A percentile compares a stretch with the other conserved stretches of the same genome.
These are phyloP conservation scores for Calamus simplicifolius DNA, from an alignment of 176 grass and related monocot genomes.

Conservation along the genomic window DNA sequence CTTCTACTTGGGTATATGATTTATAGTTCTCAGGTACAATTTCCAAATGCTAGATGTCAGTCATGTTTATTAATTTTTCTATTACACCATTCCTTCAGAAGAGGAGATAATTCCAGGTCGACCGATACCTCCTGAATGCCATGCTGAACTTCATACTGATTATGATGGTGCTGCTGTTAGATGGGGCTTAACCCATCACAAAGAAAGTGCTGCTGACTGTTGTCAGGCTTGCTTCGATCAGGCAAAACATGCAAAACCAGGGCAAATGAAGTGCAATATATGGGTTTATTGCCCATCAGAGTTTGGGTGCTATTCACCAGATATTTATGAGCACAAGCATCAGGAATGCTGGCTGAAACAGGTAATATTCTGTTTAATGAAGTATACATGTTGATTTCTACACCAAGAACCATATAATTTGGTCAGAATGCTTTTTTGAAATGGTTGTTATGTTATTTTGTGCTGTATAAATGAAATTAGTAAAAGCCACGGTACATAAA, in stretches of 20 bases:
- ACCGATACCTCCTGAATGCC: conserved; percentile 3
- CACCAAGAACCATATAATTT: no score
- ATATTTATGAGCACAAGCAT: conserved; percentile 98
- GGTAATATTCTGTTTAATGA: conserved; percentile 25
- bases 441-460: no score
- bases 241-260: conserved; percentile 69
- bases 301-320: conserved; percentile 85
- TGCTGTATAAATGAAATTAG: no score
- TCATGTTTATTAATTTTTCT: neutral
- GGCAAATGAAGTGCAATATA: conserved; percentile 87
- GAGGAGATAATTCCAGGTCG: conserved; percentile 54
- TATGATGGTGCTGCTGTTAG: conserved; percentile 75
- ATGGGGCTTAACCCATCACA: conserved; percentile 97
- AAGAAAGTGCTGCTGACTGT: conserved; percentile 88
- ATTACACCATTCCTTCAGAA: conserved; percentile 32
- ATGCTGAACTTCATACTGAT: conserved; percentile 47
- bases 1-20: no score
- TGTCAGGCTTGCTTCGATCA: conserved; percentile 94
- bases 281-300: conserved; percentile 99
- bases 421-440: no score
- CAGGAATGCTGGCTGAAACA: conserved; percentile 99
- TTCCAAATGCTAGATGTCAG: no score
- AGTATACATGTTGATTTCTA: no score
- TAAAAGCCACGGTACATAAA: no score
- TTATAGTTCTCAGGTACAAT: no score